Percentiles rank a stretch among this genome's conserved stretches.
Evolutionary conservation across 2,329 filamentous ascomycete species (phyloP).

Genomic region (Venturia nashicola): DNA sequence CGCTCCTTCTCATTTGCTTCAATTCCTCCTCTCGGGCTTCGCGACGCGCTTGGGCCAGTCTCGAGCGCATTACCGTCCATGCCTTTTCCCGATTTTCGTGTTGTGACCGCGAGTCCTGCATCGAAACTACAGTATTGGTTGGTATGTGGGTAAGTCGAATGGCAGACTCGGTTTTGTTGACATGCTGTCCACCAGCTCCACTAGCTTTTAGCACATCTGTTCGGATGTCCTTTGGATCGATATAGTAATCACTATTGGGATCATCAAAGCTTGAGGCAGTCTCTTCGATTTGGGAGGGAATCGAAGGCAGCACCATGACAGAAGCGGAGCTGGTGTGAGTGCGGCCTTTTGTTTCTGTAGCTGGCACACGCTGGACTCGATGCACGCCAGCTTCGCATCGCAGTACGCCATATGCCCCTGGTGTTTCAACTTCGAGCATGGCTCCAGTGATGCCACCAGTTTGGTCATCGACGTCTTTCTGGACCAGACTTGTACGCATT

Average conservation of each 20-base stretch:
- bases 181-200: slow-evolving; percentile 91
- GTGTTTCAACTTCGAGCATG: slow-evolving; percentile 66
- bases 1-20: slow-evolving; percentile 59
- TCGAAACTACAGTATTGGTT: slow-evolving; percentile 73
- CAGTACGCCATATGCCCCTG: slow-evolving; percentile 69
- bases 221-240: slow-evolving; percentile 71
- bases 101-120: slow-evolving; percentile 89
- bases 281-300: slow-evolving; percentile 46
- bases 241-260: slow-evolving; percentile 82
- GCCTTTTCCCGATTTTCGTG: slow-evolving; percentile 78
- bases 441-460: slow-evolving; percentile 59
- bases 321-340: slow-evolving; percentile 89
- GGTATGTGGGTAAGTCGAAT: slow-evolving; percentile 85
- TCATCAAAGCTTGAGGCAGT: slow-evolving; percentile 57
- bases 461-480: slow-evolving; percentile 57
- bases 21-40: slow-evolving; percentile 78
- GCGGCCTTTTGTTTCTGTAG: slow-evolving; percentile 80
- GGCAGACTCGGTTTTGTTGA: slow-evolving; percentile 96
- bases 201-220: slow-evolving; percentile 83
- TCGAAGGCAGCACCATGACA: slow-evolving; percentile 81
- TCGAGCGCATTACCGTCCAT: slow-evolving; percentile 72
- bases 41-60: slow-evolving; percentile 65
- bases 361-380: slow-evolving; percentile 83
- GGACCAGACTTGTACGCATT: slow-evolving; percentile 60
- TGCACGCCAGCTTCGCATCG: slow-evolving; percentile 89